These are phyloP conservation scores for Balakata baccata DNA, from an alignment of 345 rosid species.

Conservation along the genomic window DNA sequence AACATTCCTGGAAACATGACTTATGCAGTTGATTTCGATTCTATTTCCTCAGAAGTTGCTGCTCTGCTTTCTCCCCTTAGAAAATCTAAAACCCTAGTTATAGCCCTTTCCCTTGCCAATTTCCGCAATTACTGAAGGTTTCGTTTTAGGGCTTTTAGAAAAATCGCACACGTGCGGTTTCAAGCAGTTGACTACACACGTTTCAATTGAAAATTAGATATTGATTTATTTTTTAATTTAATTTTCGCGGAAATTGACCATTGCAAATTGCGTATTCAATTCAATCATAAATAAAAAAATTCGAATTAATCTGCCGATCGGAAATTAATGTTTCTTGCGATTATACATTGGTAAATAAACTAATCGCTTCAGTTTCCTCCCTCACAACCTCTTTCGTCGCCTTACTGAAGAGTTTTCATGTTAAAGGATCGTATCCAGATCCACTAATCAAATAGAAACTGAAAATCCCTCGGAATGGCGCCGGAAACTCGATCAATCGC, in stretches of 20 bases:
- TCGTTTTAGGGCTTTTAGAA: background rate
- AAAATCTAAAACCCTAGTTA: conserved; percentile 27
- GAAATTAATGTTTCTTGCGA: too few relatives aligned
- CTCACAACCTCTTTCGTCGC: background rate
- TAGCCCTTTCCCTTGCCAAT: background rate
- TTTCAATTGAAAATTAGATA: background rate
- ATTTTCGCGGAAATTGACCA: too few relatives aligned
- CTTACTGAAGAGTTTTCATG: background rate
- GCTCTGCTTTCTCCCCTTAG: background rate
- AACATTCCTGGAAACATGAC: conserved; percentile 85
- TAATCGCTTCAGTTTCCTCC: too few relatives aligned
- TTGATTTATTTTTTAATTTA: too few relatives aligned
- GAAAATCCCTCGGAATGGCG: background rate
- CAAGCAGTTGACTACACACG: background rate
- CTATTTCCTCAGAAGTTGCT: background rate
- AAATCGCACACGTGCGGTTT: background rate
- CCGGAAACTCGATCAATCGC: background rate
- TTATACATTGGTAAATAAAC: too few relatives aligned
- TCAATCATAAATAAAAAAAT: too few relatives aligned
- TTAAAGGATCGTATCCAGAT: background rate
- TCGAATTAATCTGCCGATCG: too few relatives aligned
- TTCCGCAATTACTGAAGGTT: too few relatives aligned
- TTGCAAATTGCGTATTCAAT: too few relatives aligned
- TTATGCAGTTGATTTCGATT: background rate
- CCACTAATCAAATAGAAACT: background rate